Conservation (phyloP, 306 rosid genomes). For the Sophora flavescens region DNA sequence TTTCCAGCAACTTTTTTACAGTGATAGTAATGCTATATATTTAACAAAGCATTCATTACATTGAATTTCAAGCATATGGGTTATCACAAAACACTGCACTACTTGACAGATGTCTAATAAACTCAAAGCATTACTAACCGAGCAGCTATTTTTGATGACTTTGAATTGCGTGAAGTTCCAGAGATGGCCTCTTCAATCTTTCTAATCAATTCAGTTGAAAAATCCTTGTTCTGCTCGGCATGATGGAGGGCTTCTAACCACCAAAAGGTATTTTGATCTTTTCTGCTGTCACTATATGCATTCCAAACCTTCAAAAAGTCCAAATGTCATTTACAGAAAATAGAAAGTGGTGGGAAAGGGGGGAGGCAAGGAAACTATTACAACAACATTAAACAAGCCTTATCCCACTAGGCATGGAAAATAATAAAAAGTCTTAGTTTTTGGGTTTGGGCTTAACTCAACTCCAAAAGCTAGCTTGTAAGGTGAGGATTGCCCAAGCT, state of each 20-base stretch:
- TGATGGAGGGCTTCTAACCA: slow-evolving; percentile 90
- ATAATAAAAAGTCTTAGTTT: no score
- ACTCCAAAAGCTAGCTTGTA: no score
- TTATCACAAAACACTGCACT: slow-evolving; percentile 19
- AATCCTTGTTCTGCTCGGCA: slow-evolving; percentile 83
- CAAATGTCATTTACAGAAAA: slow-evolving; percentile 29
- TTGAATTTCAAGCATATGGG: slow-evolving; percentile 28
- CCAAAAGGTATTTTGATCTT: slow-evolving; percentile 65
- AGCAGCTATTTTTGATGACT: slow-evolving; percentile 64
- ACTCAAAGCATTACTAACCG: slow-evolving; percentile 63
- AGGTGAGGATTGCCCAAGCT: no score
- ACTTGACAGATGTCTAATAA: slow-evolving; percentile 21
- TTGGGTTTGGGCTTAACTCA: no score
- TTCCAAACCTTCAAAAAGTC: slow-evolving; percentile 65
- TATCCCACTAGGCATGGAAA: background rate
- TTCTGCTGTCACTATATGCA: slow-evolving; percentile 51
- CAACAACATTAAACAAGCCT: background rate
- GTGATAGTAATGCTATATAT: slow-evolving; percentile 17
- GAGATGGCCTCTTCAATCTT: slow-evolving; percentile 90
- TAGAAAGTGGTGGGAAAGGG: background rate
- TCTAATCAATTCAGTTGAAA: slow-evolving; percentile 70
- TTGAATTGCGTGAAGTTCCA: slow-evolving; percentile 70
- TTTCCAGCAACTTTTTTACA: slow-evolving; percentile 17
- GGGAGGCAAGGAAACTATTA: background rate
- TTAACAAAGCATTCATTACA: slow-evolving; percentile 31